phyloP scores from a whole-genome alignment of 352 stramenopile genomes.

The Globisporangium apiculatum region DNA sequence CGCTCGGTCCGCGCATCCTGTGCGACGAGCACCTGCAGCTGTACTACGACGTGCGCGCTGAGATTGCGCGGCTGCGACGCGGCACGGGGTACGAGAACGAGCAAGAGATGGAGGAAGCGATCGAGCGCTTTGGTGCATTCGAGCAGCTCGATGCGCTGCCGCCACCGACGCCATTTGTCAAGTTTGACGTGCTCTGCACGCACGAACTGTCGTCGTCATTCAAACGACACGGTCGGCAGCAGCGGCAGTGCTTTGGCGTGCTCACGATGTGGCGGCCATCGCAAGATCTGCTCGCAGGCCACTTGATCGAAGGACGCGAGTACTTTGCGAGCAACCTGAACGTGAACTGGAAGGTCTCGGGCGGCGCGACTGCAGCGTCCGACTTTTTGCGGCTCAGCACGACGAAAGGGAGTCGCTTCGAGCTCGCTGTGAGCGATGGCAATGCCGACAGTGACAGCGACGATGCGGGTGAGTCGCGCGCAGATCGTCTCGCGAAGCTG shows the following conservation, averaged over 20 bases:
- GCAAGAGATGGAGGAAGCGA: constrained; percentile 5
- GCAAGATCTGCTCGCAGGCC: constrained; percentile 37
- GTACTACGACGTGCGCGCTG: constrained; percentile 38
- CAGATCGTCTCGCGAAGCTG: constrained; percentile 2
- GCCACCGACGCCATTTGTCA: constrained; percentile 53
- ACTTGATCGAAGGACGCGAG: constrained; percentile 39
- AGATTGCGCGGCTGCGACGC: constrained; percentile 15
- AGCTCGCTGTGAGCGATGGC: neutral
- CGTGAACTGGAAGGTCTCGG: constrained; percentile 60
- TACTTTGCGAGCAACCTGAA: constrained; percentile 57
- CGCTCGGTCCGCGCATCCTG: constrained; percentile 50
- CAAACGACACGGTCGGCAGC: neutral
- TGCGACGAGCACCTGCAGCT: constrained; percentile 52
- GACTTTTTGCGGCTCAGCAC: constrained; percentile 49
- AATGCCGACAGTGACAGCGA: constrained; percentile 13
- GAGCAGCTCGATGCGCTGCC: constrained; percentile 19
- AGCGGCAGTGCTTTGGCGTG: constrained; percentile 22
- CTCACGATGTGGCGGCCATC: constrained; percentile 61
- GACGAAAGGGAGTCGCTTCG: constrained; percentile 43
- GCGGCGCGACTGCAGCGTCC: constrained; percentile 14
- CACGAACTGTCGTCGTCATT: constrained; percentile 17
- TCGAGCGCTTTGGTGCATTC: constrained; percentile 7
- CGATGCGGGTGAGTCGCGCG: constrained; percentile 8
- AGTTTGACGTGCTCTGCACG: constrained; percentile 57
- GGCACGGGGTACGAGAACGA: constrained; percentile 8